Conservation (phyloP, 1,139 yeast species). For the Blastobotrys apis region DNA sequence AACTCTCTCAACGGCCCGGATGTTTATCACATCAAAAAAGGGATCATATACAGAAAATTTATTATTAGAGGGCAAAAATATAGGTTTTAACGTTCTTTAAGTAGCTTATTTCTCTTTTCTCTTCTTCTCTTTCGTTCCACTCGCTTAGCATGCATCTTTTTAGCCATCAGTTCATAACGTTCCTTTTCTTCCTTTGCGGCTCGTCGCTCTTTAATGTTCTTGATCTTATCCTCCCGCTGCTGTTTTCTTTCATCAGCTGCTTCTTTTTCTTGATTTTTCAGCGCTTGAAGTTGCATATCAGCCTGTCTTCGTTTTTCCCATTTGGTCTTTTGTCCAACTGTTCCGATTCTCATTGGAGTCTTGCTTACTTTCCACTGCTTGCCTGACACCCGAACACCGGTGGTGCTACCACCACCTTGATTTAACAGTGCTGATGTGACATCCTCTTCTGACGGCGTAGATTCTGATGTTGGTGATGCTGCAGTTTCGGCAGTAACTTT, state of each 20-base stretch:
- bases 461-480: no score
- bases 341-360: constrained; percentile 31
- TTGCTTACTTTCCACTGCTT: constrained; percentile 38
- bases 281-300: constrained; percentile 27
- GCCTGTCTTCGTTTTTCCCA: constrained; percentile 37
- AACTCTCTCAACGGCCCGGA: not conserved
- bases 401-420: no score
- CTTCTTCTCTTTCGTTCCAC: constrained; percentile 39
- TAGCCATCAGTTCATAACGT: constrained; percentile 38
- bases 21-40: not conserved
- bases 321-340: constrained; percentile 26
- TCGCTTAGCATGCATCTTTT: constrained; percentile 40
- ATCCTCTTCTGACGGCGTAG: no score
- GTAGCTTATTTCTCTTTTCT: constrained; percentile 42
- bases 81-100: constrained; percentile 37
- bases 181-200: constrained; percentile 41
- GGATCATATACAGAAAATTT: no score
- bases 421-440: no score
- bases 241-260: constrained; percentile 38
- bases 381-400: constrained; percentile 27
- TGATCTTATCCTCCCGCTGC: constrained; percentile 30
- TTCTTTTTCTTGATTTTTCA: constrained; percentile 37
- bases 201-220: constrained; percentile 35
- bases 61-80: not conserved
- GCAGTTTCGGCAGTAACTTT: no score